Evolutionary conservation across 805 yeast species (phyloP), one percentile per base, ranked within the genome.

Genomic region (Tetrapisispora pingtungensis): DNA sequence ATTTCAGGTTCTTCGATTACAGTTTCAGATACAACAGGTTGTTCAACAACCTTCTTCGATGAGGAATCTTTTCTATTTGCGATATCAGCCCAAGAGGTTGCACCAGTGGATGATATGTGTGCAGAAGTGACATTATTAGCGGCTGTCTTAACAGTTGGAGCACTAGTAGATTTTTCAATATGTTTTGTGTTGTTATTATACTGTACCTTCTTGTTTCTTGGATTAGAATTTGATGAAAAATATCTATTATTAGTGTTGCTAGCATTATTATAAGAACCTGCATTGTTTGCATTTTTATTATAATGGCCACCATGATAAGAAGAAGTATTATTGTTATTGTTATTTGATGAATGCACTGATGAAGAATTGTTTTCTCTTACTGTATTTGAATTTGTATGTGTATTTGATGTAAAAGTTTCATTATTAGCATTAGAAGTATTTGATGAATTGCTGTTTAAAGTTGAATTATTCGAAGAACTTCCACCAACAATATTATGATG

Each of bases 71-170:
- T 42, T 18, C 32, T 32, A 22, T 22, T 35, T 27, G 64, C 59
- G 32, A 61, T 58, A 26, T 62, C 59, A 26, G 72, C 71, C 70
- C 71, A 68, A 28, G 75, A 60, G 24, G 53, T 47, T 24, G 26
- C 40, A 17, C 35, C 40, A 24, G 27, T 24, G 7, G 40, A 14
- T 8, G 34, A 22, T 33, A 39, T 14, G 12, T 26, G 28, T 24
- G 34, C 10, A n/a, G 35, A 3, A 17, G 39, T 15, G 18, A 7
- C 17, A 19, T 15, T 36, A 36, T 32, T 15, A 32, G 34, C 15
- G 7, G 39, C 43, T 13, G 34, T 33, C 19, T 43, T 43, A 13
- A 30, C 33, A 24, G 54, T 44, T 41, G 55, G 52, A 10, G 58
- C 48, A 32, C 56, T 55, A 10, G 58, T 43, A 7, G 67, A 51